Base-by-base conservation (phyloP, 2,329 filamentous ascomycete species). In the Monilinia aucupariae region DNA sequence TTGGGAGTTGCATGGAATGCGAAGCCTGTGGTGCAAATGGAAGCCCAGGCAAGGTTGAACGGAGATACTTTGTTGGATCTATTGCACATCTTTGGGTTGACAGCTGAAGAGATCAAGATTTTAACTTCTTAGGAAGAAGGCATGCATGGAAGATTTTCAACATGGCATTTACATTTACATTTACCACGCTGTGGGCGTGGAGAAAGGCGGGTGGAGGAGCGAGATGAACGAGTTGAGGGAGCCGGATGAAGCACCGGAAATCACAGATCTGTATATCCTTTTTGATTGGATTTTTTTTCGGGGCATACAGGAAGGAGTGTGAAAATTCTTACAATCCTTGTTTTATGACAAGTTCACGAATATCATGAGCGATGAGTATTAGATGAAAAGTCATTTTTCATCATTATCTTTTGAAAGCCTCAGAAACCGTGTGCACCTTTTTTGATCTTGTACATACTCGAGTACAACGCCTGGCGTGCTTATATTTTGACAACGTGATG, bases 1-100 rank as follows among this genome's bases (percentile, higher is more conserved):
- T 76, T 93, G 45, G 91, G 90, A 25, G 86, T 94, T 3, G 90
- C 90, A 2, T 92, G 91, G 81, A 90, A 92, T 72, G 91, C 90
- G 12, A 94, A 94, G 79, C 89, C 90, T 2, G 81, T 85, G 64
- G 90, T 94, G 62, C 91, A 94, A 77, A 84, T 87, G 78, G 85
- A 89, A 74, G 90, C 90, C 2, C 85, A 86, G 34, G 85, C 86
- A 17, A 80, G 88, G 49, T 75, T 94, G 65, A 94, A 94, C 71
- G 83, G 85, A 27, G 80, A 84, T 65, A 89, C 81, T 67, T 75
- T 94, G 73, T 74, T 88, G 69, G 89, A 93, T 73, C 75, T 94
- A 67, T 76, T 92, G 58, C 88, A 90, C 71, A 74, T 94, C 25
- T 85, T 93, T 71, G 90, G 90, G 0, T 85, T 91, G 65, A 86